Percentiles rank a stretch among this genome's conserved stretches.
These are phyloP conservation scores for Cladophialophora chaetospira DNA, from an alignment of 2,329 filamentous ascomycete species.

Conservation along the genomic window DNA sequence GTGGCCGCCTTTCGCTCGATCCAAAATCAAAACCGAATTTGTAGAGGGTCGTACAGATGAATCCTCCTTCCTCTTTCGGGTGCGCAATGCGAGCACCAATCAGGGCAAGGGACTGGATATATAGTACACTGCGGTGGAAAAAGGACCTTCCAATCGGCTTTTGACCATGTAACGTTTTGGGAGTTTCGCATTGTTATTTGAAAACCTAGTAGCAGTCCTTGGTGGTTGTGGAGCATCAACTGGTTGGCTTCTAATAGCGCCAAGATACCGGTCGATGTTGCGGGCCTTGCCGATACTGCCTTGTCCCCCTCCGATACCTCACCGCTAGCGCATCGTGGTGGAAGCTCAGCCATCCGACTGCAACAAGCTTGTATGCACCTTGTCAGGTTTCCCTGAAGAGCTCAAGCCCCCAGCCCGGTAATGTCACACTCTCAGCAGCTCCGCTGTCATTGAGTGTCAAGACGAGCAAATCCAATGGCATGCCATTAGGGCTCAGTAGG, in stretches of 20 bases:
- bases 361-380: background rate
- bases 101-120: background rate
- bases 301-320: background rate
- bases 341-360: too few species aligned
- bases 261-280: too few species aligned
- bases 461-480: slow-evolving; percentile 34
- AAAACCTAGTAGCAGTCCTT: too few species aligned
- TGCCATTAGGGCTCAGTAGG: slow-evolving; percentile 27
- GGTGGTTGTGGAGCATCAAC: too few species aligned
- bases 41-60: background rate
- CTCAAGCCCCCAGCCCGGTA: background rate
- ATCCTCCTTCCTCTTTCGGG: background rate
- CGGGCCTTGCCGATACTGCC: too few species aligned
- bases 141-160: too few species aligned
- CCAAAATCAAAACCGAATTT: background rate
- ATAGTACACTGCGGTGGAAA: too few species aligned
- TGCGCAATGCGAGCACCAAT: background rate
- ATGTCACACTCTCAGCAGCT: slow-evolving; percentile 25
- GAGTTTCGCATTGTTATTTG: too few species aligned
- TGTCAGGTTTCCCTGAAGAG: background rate
- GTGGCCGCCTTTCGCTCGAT: background rate
- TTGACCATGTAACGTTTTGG: too few species aligned
- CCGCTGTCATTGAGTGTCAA: slow-evolving; percentile 24
- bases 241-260: too few species aligned
- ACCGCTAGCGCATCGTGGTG: too few species aligned